phyloP scores from a whole-genome alignment of 1,139 yeast genomes.

The Pichia sp. region DNA sequence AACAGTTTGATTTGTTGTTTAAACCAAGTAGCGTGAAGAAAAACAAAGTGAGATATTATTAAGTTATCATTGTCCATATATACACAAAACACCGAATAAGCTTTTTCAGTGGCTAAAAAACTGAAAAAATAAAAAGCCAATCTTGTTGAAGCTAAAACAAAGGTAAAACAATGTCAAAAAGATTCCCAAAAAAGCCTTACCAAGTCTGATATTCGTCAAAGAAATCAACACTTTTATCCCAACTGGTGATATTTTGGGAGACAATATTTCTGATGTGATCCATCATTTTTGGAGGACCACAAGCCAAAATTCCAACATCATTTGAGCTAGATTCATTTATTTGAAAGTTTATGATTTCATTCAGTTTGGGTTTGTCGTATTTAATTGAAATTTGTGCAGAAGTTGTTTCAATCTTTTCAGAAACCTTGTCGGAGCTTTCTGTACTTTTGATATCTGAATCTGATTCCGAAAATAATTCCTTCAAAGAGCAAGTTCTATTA shows the following conservation, averaged over 20 bases:
- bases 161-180: no score
- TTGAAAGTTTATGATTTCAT: conserved; percentile 33
- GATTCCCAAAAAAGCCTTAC: conserved; percentile 8
- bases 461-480: conserved; percentile 2
- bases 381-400: conserved; percentile 22
- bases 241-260: conserved; percentile 13
- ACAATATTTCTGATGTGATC: conserved; percentile 32
- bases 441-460: conserved; percentile 6
- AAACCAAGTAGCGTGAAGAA: no score
- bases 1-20: no score
- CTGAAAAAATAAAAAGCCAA: no score
- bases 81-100: no score
- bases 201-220: conserved; percentile 27
- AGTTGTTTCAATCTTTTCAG: conserved; percentile 2
- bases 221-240: conserved; percentile 23
- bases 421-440: conserved; percentile 8
- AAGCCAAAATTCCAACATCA: conserved; percentile 38
- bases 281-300: conserved; percentile 46
- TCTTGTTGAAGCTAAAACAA: no score
- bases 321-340: conserved; percentile 34
- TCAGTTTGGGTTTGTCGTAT: conserved; percentile 43
- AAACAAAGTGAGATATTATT: no score
- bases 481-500: not conserved
- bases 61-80: no score
- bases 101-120: no score